Percentiles rank a stretch among this genome's conserved stretches.
phyloP scores from a whole-genome alignment of 495 filamentous ascomycete species.

The Lasiosphaeris hirsuta region DNA sequence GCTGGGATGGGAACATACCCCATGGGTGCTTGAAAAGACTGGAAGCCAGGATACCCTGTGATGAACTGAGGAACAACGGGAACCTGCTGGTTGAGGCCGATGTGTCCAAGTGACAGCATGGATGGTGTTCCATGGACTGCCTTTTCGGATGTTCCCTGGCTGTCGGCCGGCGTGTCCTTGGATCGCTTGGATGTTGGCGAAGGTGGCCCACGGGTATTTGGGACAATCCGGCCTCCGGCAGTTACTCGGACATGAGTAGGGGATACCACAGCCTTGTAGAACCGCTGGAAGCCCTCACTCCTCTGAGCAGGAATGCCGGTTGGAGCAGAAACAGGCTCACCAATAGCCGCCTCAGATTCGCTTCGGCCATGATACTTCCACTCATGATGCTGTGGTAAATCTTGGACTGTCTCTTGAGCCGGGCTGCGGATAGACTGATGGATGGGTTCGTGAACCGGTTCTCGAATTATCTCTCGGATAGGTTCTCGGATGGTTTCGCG shows the following conservation, averaged over 20 bases:
- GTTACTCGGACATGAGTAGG: slow-evolving; percentile 54
- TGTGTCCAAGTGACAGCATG: background rate
- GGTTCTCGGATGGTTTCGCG: slow-evolving; percentile 8
- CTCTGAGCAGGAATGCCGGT: slow-evolving; percentile 43
- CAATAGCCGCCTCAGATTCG: slow-evolving; percentile 30
- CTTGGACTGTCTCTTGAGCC: slow-evolving; percentile 7
- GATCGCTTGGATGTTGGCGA: slow-evolving; percentile 43
- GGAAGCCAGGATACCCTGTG: slow-evolving; percentile 28
- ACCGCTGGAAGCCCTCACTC: slow-evolving; percentile 53
- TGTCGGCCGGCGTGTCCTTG: slow-evolving; percentile 30
- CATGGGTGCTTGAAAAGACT: slow-evolving; percentile 27
- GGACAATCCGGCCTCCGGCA: slow-evolving; percentile 54
- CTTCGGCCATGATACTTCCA: slow-evolving; percentile 45
- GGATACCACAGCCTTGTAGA: slow-evolving; percentile 54
- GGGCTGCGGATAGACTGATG: slow-evolving; percentile 7
- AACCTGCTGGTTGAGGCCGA: slow-evolving; percentile 16
- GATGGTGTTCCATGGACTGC: slow-evolving; percentile 17
- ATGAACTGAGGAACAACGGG: slow-evolving; percentile 23
- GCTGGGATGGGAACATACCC: slow-evolving; percentile 28
- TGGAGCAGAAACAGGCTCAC: slow-evolving; percentile 46
- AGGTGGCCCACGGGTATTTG: slow-evolving; percentile 48
- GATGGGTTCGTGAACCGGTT: slow-evolving; percentile 1
- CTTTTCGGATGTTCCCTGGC: slow-evolving; percentile 15
- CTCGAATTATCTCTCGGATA: background rate
- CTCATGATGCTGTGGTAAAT: slow-evolving; percentile 14